These are phyloP conservation scores for Xylaria sp. DNA, from an alignment of 2,329 filamentous ascomycete genomes.

Conservation along the genomic window DNA sequence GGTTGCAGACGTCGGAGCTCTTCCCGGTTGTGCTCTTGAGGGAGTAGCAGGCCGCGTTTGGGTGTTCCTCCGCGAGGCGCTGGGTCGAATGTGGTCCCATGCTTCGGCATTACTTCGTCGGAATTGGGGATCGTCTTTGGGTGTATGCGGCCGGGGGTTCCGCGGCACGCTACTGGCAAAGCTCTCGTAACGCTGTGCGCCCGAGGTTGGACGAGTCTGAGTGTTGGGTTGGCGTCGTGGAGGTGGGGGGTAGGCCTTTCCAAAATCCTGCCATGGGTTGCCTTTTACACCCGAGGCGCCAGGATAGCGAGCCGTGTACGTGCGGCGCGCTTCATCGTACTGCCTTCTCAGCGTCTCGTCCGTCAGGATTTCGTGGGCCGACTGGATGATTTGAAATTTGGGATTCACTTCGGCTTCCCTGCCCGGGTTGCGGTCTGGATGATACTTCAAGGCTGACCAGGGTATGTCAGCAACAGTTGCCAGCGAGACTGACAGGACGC, in stretches of 20 bases:
- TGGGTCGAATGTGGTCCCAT: slow-evolving; percentile 52
- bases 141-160: slow-evolving; percentile 30
- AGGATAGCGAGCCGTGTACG: slow-evolving; percentile 53
- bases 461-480: slow-evolving; percentile 41
- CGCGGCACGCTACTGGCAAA: slow-evolving; percentile 44
- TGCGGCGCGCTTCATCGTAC: slow-evolving; percentile 62
- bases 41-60: slow-evolving; percentile 45
- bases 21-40: slow-evolving; percentile 42
- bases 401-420: slow-evolving; percentile 81
- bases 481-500: background rate
- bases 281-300: slow-evolving; percentile 66
- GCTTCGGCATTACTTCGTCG: slow-evolving; percentile 49
- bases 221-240: slow-evolving; percentile 50
- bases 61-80: slow-evolving; percentile 36
- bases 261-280: slow-evolving; percentile 66
- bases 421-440: slow-evolving; percentile 89
- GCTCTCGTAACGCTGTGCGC: slow-evolving; percentile 57
- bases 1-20: slow-evolving; percentile 47
- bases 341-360: slow-evolving; percentile 63
- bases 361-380: slow-evolving; percentile 79
- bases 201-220: slow-evolving; percentile 48
- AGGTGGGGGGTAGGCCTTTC: slow-evolving; percentile 62
- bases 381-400: slow-evolving; percentile 87
- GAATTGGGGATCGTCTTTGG: slow-evolving; percentile 45
- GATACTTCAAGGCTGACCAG: slow-evolving; percentile 78